These are phyloP conservation scores for Chytriomyces sp. DNA, from an alignment of 192 early-diverging fungal genomes.

Conservation along the genomic window DNA sequence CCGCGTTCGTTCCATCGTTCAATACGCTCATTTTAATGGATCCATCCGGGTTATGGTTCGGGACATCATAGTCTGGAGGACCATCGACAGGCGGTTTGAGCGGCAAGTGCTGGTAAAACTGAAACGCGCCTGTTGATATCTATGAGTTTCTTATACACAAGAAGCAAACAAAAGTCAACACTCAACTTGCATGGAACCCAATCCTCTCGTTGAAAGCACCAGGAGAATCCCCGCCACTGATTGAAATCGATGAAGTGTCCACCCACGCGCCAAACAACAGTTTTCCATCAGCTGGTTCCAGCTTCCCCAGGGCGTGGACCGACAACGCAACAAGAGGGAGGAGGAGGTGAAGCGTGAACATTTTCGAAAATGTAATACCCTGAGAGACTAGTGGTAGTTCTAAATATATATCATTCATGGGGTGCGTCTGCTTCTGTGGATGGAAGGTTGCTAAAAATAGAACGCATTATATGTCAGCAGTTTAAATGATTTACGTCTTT, in stretches of 20 bases:
- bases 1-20: constrained; percentile 31
- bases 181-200: constrained; percentile 16
- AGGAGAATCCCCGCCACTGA: constrained; percentile 16
- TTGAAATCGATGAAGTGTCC: constrained; percentile 13
- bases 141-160: background rate
- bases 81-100: background rate
- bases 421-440: too few relatives aligned
- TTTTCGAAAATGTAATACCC: too few relatives aligned
- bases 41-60: constrained; percentile 28
- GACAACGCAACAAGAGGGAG: background rate
- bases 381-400: too few relatives aligned
- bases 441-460: too few relatives aligned
- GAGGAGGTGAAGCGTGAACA: too few relatives aligned
- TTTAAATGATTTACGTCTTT: too few relatives aligned
- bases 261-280: constrained; percentile 24
- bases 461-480: too few relatives aligned
- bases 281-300: constrained; percentile 24
- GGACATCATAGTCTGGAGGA: constrained; percentile 11
- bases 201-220: constrained; percentile 1
- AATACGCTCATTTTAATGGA: constrained; percentile 24
- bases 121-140: constrained; percentile 10
- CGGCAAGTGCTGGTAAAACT: constrained; percentile 23
- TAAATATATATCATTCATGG: too few relatives aligned
- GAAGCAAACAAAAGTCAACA: background rate
- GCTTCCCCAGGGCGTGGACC: constrained; percentile 25